Conservation (phyloP, 345 rosid species). For the Geranium brycei region DNA sequence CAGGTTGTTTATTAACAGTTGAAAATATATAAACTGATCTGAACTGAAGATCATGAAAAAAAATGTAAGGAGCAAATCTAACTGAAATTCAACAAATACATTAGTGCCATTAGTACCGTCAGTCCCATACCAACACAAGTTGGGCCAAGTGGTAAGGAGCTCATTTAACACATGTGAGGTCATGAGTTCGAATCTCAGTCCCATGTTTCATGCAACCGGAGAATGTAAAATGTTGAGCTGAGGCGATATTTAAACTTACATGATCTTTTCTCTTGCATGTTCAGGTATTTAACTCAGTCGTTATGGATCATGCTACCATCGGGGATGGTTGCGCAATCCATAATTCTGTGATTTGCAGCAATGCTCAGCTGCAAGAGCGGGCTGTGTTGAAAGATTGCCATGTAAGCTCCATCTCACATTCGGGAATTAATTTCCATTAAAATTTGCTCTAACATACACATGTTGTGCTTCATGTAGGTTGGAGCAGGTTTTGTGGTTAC, state of each 20-base stretch:
- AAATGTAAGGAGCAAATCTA: too few relatives aligned
- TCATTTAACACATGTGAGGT: too few relatives aligned
- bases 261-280: constrained; percentile 2
- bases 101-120: too few relatives aligned
- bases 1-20: background rate
- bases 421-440: background rate
- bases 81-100: too few relatives aligned
- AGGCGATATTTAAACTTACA: background rate
- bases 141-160: too few relatives aligned
- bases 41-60: too few relatives aligned
- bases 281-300: constrained; percentile 81
- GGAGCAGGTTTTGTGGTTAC: constrained; percentile 73
- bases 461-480: constrained; percentile 27
- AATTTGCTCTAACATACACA: background rate
- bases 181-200: too few relatives aligned
- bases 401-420: constrained; percentile 26
- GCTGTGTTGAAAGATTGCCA: constrained; percentile 74
- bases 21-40: too few relatives aligned
- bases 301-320: constrained; percentile 77
- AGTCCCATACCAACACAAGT: too few relatives aligned
- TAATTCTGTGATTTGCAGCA: constrained; percentile 86
- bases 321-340: constrained; percentile 93
- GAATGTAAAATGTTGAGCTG: background rate
- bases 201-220: background rate
- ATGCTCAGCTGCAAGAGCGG: constrained; percentile 86